Base-by-base conservation (phyloP, 805 yeast genomes). In the Lachancea sp. region DNA sequence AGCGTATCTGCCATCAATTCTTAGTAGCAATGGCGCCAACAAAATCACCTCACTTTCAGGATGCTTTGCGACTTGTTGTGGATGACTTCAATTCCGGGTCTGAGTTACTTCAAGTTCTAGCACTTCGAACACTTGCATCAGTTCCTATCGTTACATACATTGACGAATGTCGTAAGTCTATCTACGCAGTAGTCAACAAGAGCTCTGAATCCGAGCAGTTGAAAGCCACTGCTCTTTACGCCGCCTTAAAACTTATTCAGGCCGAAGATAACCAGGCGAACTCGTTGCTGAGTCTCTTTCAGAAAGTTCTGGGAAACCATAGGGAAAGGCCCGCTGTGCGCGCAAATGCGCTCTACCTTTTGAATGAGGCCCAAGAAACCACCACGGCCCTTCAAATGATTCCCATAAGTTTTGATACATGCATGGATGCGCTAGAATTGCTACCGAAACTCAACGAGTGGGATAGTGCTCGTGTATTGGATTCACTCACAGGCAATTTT, bases 1-100 rank as follows among this genome's bases (percentile, higher is more conserved):
- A 84, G 54, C 74, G 82, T 46, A 69, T 86, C 66, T 80, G 89
- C 47, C 79, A 77, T 52, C 75, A 82, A 34, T 88, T 71, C 51
- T 58, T 88, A 16, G 65, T 72, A 19, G 71, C 77, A 8, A 82
- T 81, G 60, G 80, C 81, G 15, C 66, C 70, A 16, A 65, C 71
- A 17, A 76, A 74, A 45, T 83, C 85, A 0, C 69, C 72, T 29
- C 71, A 70, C 17, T 74, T 86, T 2, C 43, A 63, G 8, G 72
- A 69, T 12, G 78, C 85, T 0, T 54, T 86, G 20, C 78, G 80
- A 1, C 63, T 69, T 18, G 65, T 86, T 23, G 51, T 68, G 16
- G 55, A 69, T 2, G 94, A 85, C 51, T 60, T 75, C 26, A 65
- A 63, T 22, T 74, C 74, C 23, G 53, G 56, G 8, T 60, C 47